phyloP scores from a whole-genome alignment of 2,329 filamentous ascomycete genomes.

The Fusarium nanum region DNA sequence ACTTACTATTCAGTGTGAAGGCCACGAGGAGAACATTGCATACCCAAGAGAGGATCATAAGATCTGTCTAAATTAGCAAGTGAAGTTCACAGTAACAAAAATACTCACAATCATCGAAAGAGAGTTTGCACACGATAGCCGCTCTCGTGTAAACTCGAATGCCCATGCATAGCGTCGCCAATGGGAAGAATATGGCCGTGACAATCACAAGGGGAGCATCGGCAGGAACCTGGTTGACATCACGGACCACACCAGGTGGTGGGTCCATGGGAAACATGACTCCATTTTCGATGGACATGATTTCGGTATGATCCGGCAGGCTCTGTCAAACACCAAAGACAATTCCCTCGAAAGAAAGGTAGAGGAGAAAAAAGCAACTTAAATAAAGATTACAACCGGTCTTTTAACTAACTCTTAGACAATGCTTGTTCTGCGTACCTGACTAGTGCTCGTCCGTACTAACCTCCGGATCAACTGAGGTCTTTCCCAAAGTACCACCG shows the following conservation, averaged over 20 bases:
- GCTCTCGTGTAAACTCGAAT: constrained; percentile 19
- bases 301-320: background rate
- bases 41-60: constrained; percentile 22
- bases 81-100: rapidly evolving
- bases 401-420: too few species aligned
- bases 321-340: background rate
- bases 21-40: constrained; percentile 10
- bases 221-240: constrained; percentile 6
- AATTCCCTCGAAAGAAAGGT: background rate
- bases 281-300: constrained; percentile 22
- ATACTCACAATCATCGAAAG: constrained; percentile 20
- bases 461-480: background rate
- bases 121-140: constrained; percentile 5
- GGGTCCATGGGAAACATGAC: constrained; percentile 18
- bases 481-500: background rate
- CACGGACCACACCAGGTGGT: constrained; percentile 12
- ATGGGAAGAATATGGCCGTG: constrained; percentile 9
- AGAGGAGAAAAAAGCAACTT: too few species aligned
- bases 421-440: background rate
- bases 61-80: background rate
- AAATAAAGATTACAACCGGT: too few species aligned
- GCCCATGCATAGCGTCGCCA: constrained; percentile 15
- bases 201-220: constrained; percentile 12
- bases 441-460: background rate
- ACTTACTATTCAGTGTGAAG: constrained; percentile 22